phyloP scores from a whole-genome alignment of 2,329 filamentous ascomycete species.

The Coniochaeta sp. region DNA sequence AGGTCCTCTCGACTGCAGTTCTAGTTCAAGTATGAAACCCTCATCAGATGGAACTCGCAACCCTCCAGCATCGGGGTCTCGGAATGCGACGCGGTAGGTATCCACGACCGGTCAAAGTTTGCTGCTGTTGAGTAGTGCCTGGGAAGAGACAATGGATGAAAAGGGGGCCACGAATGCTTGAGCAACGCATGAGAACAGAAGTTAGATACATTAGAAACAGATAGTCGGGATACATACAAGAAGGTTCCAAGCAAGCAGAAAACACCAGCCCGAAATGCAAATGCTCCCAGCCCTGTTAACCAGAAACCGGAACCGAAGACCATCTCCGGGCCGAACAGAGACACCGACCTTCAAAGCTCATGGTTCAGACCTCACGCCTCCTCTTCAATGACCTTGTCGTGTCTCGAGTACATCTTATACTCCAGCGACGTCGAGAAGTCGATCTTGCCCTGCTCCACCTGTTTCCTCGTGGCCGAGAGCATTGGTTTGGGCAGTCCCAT shows the following conservation, averaged over 20 bases:
- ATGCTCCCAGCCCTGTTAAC: background rate
- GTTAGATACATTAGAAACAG: background rate
- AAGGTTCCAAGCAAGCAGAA: background rate
- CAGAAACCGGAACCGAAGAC: background rate
- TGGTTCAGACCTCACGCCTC: slow-evolving; percentile 12
- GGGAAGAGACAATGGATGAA: background rate
- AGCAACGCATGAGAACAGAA: background rate
- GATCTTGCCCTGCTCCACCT: slow-evolving; percentile 54
- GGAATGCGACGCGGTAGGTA: background rate
- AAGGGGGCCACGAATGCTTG: background rate
- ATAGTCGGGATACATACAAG: background rate
- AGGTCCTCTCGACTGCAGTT: too few relatives aligned
- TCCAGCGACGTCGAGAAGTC: slow-evolving; percentile 49
- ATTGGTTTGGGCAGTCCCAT: slow-evolving; percentile 60
- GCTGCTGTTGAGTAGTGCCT: background rate
- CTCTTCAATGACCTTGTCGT: slow-evolving; percentile 43
- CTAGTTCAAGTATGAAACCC: too few relatives aligned
- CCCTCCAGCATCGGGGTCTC: too few relatives aligned
- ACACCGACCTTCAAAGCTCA: too few relatives aligned
- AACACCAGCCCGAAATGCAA: background rate
- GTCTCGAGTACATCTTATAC: slow-evolving; percentile 55
- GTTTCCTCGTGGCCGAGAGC: slow-evolving; percentile 47
- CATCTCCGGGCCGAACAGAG: slow-evolving; percentile 17
- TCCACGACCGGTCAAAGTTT: background rate
- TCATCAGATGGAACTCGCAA: too few relatives aligned